Evolutionary conservation across 352 stramenopile genomes (phyloP).

Genomic region (Phytopythium aichiense): DNA sequence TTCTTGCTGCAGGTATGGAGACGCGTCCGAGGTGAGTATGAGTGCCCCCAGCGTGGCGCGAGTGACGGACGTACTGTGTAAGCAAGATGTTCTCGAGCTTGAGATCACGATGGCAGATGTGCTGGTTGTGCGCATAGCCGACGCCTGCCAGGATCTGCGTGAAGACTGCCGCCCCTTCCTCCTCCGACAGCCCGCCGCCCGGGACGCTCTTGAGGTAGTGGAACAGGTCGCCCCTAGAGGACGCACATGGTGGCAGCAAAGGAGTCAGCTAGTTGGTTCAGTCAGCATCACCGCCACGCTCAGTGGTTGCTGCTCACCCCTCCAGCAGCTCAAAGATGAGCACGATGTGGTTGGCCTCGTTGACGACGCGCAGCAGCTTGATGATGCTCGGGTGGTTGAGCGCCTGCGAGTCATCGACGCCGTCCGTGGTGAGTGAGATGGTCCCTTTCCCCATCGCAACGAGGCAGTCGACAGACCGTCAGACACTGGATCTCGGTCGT

Average conservation of each 20-base stretch:
- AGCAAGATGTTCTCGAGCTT: slow-evolving; percentile 89
- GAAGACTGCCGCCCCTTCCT: slow-evolving; percentile 61
- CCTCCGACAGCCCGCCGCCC: slow-evolving; percentile 46
- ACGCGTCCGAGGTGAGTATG: not conserved
- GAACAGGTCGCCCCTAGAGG: slow-evolving; percentile 69
- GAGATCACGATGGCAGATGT: slow-evolving; percentile 87
- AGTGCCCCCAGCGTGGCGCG: too few relatives aligned
- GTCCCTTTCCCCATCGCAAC: too few relatives aligned
- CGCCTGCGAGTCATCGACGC: slow-evolving; percentile 23
- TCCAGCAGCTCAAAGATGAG: slow-evolving; percentile 85
- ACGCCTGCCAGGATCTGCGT: slow-evolving; percentile 77
- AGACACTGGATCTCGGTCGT: slow-evolving; percentile 87
- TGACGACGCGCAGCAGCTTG: slow-evolving; percentile 82
- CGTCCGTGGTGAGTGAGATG: not conserved
- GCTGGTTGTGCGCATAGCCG: slow-evolving; percentile 86
- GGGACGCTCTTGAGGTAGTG: slow-evolving; percentile 73
- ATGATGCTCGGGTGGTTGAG: slow-evolving; percentile 89
- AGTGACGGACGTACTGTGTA: slow-evolving; percentile 41
- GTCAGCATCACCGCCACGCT: too few relatives aligned
- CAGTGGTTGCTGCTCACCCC: slow-evolving; percentile 29
- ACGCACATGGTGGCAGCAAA: too few relatives aligned
- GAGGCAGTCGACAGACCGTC: slow-evolving; percentile 29
- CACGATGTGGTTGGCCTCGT: slow-evolving; percentile 82
- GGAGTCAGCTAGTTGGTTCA: too few relatives aligned
- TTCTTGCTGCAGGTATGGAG: slow-evolving; percentile 47